phyloP scores from a whole-genome alignment of 2,329 filamentous ascomycete species.

The Ophiostoma fasciatum region DNA sequence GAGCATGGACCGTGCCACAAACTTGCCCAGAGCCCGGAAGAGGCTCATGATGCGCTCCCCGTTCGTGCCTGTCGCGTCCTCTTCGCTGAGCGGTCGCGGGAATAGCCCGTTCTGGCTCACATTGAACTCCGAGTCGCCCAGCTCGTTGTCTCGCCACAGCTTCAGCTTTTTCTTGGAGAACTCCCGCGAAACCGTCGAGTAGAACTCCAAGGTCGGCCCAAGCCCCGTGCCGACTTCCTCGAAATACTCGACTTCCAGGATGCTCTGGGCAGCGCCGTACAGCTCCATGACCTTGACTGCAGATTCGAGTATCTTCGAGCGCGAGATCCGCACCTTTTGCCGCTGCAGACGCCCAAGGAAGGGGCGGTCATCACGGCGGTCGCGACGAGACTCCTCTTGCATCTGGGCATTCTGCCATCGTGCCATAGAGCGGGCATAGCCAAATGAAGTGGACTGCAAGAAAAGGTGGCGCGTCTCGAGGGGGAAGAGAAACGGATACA shows the following conservation, averaged over 20 bases:
- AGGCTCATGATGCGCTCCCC: constrained; percentile 79
- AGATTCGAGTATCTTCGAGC: constrained; percentile 88
- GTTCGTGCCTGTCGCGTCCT: constrained; percentile 57
- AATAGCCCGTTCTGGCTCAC: constrained; percentile 78
- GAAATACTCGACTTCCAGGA: constrained; percentile 95
- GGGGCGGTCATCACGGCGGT: constrained; percentile 77
- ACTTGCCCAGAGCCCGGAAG: constrained; percentile 91
- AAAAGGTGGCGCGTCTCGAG: constrained; percentile 97
- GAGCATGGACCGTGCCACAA: constrained; percentile 94
- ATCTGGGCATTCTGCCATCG: constrained; percentile 90
- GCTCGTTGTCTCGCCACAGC: constrained; percentile 88
- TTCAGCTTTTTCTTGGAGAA: constrained; percentile 96
- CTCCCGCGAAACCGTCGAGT: constrained; percentile 91
- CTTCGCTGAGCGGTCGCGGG: constrained; percentile 74
- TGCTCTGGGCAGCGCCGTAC: constrained; percentile 91
- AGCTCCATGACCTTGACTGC: constrained; percentile 98
- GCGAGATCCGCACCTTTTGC: constrained; percentile 95
- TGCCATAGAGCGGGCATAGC: constrained; percentile 93
- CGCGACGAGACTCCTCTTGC: constrained; percentile 63
- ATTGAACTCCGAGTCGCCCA: constrained; percentile 58
- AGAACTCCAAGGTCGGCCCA: constrained; percentile 92
- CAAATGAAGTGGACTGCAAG: constrained; percentile 94
- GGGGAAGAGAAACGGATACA: constrained; percentile 94
- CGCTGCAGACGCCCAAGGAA: constrained; percentile 85
- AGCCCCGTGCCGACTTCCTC: constrained; percentile 95